Percentiles rank a stretch among this genome's conserved stretches.
phyloP scores from a whole-genome alignment of 306 rosid genomes.

The Rosa lucieae region DNA sequence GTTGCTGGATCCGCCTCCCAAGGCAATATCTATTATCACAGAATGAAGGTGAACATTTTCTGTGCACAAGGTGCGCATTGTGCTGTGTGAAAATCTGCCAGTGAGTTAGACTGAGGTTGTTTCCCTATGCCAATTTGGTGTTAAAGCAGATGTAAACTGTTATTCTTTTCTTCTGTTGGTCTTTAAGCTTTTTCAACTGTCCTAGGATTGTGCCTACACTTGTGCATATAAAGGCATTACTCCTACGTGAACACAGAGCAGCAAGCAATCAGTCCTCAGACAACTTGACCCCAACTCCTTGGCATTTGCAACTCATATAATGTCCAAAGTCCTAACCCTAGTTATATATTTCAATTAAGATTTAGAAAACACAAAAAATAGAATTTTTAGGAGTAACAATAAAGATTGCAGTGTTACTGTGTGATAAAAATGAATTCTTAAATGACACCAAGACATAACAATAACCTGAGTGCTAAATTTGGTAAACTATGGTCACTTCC shows the following conservation, averaged over 20 bases:
- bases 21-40: not conserved
- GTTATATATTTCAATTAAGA: not conserved
- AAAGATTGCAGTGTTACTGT: slow-evolving; percentile 9
- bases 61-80: not conserved
- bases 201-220: not conserved
- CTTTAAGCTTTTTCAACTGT: not conserved
- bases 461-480: slow-evolving; percentile 85
- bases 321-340: not conserved
- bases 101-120: not conserved
- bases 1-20: not conserved
- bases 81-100: not conserved
- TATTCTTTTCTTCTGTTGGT: not conserved
- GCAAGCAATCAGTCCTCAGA: not conserved
- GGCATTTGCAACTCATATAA: not conserved
- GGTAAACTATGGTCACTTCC: slow-evolving; percentile 85
- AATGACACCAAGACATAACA: slow-evolving; percentile 31
- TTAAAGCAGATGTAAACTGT: not conserved
- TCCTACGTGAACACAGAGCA: not conserved
- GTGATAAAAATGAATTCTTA: slow-evolving; percentile 5
- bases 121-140: not conserved
- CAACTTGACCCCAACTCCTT: not conserved
- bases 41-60: not conserved
- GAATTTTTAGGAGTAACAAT: not conserved
- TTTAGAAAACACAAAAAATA: not conserved
- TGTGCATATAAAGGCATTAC: not conserved